Evolutionary conservation across 2,329 filamentous ascomycete species (phyloP), one percentile per base, ranked within the genome.

Genomic region (Botrytis hyacinthi): DNA sequence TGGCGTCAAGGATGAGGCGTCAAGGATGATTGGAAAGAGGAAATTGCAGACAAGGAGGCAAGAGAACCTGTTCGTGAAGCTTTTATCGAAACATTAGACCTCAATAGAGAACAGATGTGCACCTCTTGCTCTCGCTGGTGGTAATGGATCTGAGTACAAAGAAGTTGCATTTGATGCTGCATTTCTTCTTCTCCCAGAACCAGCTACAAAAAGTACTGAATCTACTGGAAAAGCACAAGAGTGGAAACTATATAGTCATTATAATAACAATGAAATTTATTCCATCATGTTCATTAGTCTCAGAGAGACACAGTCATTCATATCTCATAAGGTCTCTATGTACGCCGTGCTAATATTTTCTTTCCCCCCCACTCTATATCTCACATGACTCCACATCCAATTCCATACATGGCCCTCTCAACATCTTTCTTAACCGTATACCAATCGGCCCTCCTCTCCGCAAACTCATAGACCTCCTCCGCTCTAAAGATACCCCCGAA

Each of bases 401-500:
- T 89, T 7, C 96, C 96, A 83, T 98, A 98, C 94, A 99, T 98
- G 75, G 94, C 94, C 83, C 93, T 92, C 85, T 99, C 96, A 9
- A 99, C 96, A 76, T 94, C 90, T 76, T 89, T 90, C 84, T 92
- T 92, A 18, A 99, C 93, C 78, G 92, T 88, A 81, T 96, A 97
- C 96, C 96, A 99, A 84, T 99, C 96, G 68, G 95, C 95, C 78
- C 96, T 86, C 77, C 96, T 86, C 83, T 98, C 94, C 1, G 95
- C 96, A 84, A 97, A 99, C 85, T 98, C 95, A 80, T 97, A 97
- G 5, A 98, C 96, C 84, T 99, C 96, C 82, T 99, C 96, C 0
- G 95, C 93, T 32, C 95, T 88, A 80, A 98, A 98, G 67, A 99
- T 93, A 20, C 96, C 96, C 40, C 93, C 89, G 81, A 98, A 99